Evolutionary conservation across 164 flowering plant species (phyloP), one percentile per base, ranked within the genome.

Genomic region (Paratinospora sagittata): DNA sequence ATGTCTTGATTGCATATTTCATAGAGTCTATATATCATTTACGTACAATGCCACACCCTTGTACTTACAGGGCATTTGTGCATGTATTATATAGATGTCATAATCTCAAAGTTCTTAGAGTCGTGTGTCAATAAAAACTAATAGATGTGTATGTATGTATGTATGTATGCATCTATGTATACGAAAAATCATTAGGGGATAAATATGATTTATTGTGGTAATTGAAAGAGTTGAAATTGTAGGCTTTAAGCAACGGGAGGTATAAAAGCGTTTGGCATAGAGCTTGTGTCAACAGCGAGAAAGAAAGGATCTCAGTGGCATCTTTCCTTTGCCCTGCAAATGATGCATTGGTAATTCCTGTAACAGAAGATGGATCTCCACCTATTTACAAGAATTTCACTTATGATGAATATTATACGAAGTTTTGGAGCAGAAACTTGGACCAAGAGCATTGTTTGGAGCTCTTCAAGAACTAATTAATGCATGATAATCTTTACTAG

Each of bases 221-320:
- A n/a, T n/a, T n/a, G n/a, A 49, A 5, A 13, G 55, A 49, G 1
- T 49, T 12, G 2, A 52, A 12, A 12, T 27, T 62, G 65, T 37
- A 92, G 97, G 97, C 93, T 30, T 12, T 88, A 69, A 92, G 97
- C 55, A 90, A 92, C 74, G 92, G 92, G 19, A 76, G 69, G 23
- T 92, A 90, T 74, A 86, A 83, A 76, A 90, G 93, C 61, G 91
- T 89, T 39, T 82, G 87, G 89, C 97, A 92, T 43, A 78, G 97
- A 34, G 96, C 97, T 0, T 66, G 85, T 2, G 91, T 87, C 34
- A 90, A 92, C 71, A 67, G 82, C 0, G 85, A 85, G 1, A 84
- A 66, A 65, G 68, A 86, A 24, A 81, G 97, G 74, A 70, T 92
- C 61, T 92, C 96, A 0, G 74, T 90, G 13, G 93, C 97, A 21